Evolutionary conservation across 2,329 filamentous ascomycete genomes (phyloP).

Genomic region (Ophioceras dolichostomum): DNA sequence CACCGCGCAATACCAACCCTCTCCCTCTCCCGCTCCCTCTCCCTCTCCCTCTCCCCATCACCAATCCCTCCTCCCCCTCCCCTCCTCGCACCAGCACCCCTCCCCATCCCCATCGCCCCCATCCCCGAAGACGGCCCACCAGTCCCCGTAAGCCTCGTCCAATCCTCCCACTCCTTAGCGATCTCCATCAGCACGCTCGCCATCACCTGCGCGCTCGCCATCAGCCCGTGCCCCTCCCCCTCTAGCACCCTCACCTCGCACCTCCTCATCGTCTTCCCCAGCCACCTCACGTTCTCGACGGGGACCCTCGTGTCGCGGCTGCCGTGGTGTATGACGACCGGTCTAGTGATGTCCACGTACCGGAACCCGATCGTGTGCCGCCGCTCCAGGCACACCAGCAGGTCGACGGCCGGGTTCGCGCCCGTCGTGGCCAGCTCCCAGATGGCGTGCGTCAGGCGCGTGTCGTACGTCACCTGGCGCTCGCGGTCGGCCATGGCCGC

Average conservation of each 20-base stretch:
- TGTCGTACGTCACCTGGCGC: slow-evolving; percentile 66
- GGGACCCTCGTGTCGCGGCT: slow-evolving; percentile 83
- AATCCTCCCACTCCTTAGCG: slow-evolving; percentile 85
- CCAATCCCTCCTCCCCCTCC: neutral
- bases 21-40: neutral
- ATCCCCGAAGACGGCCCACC: neutral
- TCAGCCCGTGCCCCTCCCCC: slow-evolving; percentile 86
- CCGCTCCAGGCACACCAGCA: slow-evolving; percentile 85
- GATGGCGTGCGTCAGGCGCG: slow-evolving; percentile 78
- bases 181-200: slow-evolving; percentile 90
- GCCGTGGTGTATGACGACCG: slow-evolving; percentile 90
- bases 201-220: slow-evolving; percentile 93
- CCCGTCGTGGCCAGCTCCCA: slow-evolving; percentile 88
- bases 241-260: slow-evolving; percentile 88
- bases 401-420: slow-evolving; percentile 86
- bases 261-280: slow-evolving; percentile 83
- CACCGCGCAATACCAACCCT: neutral
- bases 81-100: neutral
- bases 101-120: neutral
- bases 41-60: neutral
- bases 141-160: slow-evolving; percentile 48
- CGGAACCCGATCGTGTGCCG: slow-evolving; percentile 88
- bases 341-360: slow-evolving; percentile 88
- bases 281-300: slow-evolving; percentile 88
- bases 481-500: slow-evolving; percentile 57